Base-by-base conservation (phyloP, 2,329 filamentous ascomycete species). In the Ceratocystiopsis sp. region DNA sequence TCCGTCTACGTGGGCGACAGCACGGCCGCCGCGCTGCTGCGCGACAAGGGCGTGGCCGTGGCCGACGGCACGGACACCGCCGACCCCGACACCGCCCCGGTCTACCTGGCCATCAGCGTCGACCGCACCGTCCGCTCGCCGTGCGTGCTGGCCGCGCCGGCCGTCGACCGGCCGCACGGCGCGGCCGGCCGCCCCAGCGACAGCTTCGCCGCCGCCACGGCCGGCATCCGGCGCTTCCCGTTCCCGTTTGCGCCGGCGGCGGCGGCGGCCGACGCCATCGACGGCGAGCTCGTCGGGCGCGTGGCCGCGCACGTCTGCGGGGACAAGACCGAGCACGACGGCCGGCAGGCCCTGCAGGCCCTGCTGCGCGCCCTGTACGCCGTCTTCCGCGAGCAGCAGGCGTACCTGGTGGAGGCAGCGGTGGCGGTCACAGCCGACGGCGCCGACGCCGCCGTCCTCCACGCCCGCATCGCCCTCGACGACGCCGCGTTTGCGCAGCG, bases 41-140 rank as follows among this genome's bases (percentile, higher is more conserved):
- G 21, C 4, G 21, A 4, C 21, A 21, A 21, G 21, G 21, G 21
- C 21, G 21, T 21, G 21, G 21, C 21, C 21, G 8, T 8, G 21
- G 21, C 21, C 4, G 21, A 21, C 8, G 21, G 21, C 8, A 21
- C 21, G 21, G 21, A 4, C 21, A 21, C 21, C n/a, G n/a, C n/a
- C n/a, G n/a, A n/a, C n/a, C 54, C 55, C 12, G 52, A 55, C 3
- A 57, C 7, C 29, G 32, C 60, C 3, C 60, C 64, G 32, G 64
- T 68, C 45, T 70, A 75, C 38, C 53, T 86, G 12, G 73, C 72
- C 35, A 65, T 87, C 43, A 73, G 73, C 5, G 65, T 85, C 40
- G 77, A 84, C 56, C 71, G 82, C 41, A 67, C 69, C 13, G 64
- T 67, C 15, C 64, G 72, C 41, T 71, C 66, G 10, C 80, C 80